These are phyloP conservation scores for Rhypophila decipiens DNA, from an alignment of 495 filamentous ascomycete genomes.

Conservation along the genomic window DNA sequence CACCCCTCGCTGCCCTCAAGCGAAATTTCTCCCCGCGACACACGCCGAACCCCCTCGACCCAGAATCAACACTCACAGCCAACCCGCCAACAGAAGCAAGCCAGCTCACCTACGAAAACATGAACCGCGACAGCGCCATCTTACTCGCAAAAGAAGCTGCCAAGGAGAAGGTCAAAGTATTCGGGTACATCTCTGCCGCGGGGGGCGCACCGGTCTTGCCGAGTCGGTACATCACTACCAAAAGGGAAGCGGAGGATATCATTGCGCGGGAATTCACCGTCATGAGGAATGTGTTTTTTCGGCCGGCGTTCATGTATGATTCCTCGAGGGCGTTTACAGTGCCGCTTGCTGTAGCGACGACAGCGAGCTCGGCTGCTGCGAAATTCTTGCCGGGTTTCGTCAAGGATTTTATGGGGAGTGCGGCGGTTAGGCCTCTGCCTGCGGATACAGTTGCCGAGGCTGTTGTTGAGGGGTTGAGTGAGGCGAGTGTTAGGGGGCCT, in stretches of 20 bases:
- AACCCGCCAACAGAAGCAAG: slow-evolving; percentile 58
- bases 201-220: slow-evolving; percentile 80
- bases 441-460: slow-evolving; percentile 81
- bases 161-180: slow-evolving; percentile 55
- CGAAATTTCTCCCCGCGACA: slow-evolving; percentile 65
- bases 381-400: slow-evolving; percentile 64
- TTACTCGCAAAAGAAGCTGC: slow-evolving; percentile 77
- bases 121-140: slow-evolving; percentile 88
- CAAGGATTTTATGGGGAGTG: slow-evolving; percentile 67
- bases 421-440: slow-evolving; percentile 77
- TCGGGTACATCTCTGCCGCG: slow-evolving; percentile 84
- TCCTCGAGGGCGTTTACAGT: slow-evolving; percentile 73
- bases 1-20: slow-evolving; percentile 63
- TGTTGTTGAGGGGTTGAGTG: slow-evolving; percentile 69
- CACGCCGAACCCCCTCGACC: slow-evolving; percentile 60
- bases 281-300: slow-evolving; percentile 74
- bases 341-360: slow-evolving; percentile 69
- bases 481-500: slow-evolving; percentile 61
- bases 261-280: slow-evolving; percentile 64
- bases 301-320: slow-evolving; percentile 88
- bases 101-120: slow-evolving; percentile 92
- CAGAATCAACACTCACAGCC: slow-evolving; percentile 43
- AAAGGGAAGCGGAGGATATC: slow-evolving; percentile 79
- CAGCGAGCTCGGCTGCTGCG: slow-evolving; percentile 65
- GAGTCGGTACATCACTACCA: slow-evolving; percentile 79